Base-by-base conservation (phyloP, 192 early-diverging fungal genomes). In the Backusella liffmaniae region DNA sequence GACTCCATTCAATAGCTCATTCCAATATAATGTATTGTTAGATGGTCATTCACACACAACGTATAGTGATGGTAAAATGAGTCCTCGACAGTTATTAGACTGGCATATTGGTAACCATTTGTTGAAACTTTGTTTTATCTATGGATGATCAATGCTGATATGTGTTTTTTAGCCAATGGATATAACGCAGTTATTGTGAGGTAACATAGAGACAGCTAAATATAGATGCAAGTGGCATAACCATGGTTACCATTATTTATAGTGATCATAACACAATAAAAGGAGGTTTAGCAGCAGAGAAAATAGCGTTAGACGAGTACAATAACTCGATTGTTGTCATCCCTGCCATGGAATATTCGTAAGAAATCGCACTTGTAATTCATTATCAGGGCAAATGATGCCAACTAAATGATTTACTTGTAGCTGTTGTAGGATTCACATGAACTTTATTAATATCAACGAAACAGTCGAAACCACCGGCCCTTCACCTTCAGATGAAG, bases 401-500 rank as follows among this genome's bases (percentile, higher is more conserved):
- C 8, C 71, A 56, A 18, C 23, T 69, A 30, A 69, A 16, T 69
- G 23, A 6, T 18, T 32, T 13, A 62, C 44, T n/a, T 18, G 49
- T 29, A 90, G 87, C 29, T 88, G 81, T 41, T 93, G 92, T 76
- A 87, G 92, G 1, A 82, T 93, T 4, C 92, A 93, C 70, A 91
- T 93, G 90, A 90, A 91, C 37, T 83, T 93, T 18, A 87, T 93
- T 36, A 86, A 86, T 39, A 84, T 93, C 72, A 91, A 88, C 49
- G 76, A 83, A 26, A 88, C 89, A 0, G 84, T 92, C 8, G 78
- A 81, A 9, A 73, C 76, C 32, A 82, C 78, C 7, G 80, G 82
- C 16, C 84, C 85, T 9, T 86, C 84, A 49, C 92, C 92, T 7
- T 85, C 85, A 41, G 88, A 94, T 66, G 82, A 90, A 36, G 86